phyloP scores from a whole-genome alignment of 2,329 filamentous ascomycete species.

The Aspergillus sp. region DNA sequence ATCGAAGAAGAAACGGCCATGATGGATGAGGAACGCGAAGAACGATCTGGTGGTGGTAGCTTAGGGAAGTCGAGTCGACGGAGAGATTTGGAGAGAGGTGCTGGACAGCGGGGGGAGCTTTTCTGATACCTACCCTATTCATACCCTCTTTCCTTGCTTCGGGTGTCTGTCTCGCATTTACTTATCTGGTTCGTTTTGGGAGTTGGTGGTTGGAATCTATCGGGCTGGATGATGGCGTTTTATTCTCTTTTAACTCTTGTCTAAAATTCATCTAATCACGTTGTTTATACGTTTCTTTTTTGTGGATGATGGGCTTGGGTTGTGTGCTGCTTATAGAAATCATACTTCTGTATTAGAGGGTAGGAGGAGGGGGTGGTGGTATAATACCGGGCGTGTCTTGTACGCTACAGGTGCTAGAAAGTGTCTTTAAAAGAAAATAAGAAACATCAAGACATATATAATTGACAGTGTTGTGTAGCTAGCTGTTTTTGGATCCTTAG shows the following conservation, averaged over 20 bases:
- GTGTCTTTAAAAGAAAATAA: too few relatives aligned
- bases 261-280: too few relatives aligned
- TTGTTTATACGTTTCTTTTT: too few relatives aligned
- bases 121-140: neutral
- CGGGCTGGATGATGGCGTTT: neutral
- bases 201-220: neutral
- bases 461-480: too few relatives aligned
- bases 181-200: neutral
- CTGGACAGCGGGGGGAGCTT: neutral
- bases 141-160: neutral
- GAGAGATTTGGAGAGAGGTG: slow-evolving; percentile 1
- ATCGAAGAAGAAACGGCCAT: slow-evolving; percentile 45
- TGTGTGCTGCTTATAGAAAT: neutral
- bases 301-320: neutral
- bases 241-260: neutral
- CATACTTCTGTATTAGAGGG: too few relatives aligned
- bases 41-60: slow-evolving; percentile 36
- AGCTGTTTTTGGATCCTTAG: too few relatives aligned
- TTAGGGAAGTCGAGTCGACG: slow-evolving; percentile 3
- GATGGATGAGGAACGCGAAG: slow-evolving; percentile 43
- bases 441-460: too few relatives aligned
- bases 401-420: neutral
- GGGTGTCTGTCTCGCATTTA: neutral
- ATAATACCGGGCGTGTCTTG: neutral
- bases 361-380: too few relatives aligned